Conservation (phyloP, 75 land plant genomes). For the Pinus tabuliformis region DNA sequence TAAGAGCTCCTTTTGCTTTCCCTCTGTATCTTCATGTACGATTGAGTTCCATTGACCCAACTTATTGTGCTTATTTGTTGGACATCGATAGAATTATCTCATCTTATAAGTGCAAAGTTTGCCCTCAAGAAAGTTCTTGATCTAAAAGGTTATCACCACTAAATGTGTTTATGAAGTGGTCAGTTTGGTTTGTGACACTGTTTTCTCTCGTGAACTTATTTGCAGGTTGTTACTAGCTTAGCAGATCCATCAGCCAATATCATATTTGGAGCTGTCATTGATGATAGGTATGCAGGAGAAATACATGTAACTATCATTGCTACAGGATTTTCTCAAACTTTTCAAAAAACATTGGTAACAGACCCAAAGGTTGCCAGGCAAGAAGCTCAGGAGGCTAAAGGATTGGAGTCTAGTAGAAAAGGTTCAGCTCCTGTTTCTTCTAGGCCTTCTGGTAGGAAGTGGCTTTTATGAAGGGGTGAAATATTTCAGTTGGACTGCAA, state of each 20-base stretch:
- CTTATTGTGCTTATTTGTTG: too few species aligned
- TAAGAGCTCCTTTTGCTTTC: too few species aligned
- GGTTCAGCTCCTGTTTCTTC: conserved; percentile 26
- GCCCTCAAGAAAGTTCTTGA: neutral
- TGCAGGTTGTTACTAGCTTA: conserved; percentile 89
- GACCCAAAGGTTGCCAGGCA: conserved; percentile 68
- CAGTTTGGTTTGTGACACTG: neutral
- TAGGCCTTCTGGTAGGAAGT: conserved; percentile 31
- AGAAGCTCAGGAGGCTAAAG: conserved; percentile 34
- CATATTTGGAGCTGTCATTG: conserved; percentile 96
- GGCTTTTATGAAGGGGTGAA: conserved; percentile 13
- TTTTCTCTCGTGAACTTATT: neutral
- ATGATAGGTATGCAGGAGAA: conserved; percentile 86
- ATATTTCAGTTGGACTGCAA: neutral
- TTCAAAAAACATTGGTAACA: conserved; percentile 68
- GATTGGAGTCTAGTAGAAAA: conserved; percentile 21
- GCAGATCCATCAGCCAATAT: conserved; percentile 97
- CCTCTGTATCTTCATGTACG: too few species aligned
- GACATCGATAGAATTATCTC: neutral
- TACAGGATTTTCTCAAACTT: conserved; percentile 90
- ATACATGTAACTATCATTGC: conserved; percentile 95
- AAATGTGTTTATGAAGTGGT: neutral
- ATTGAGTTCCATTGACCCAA: too few species aligned
- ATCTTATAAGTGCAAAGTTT: neutral
- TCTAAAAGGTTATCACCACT: neutral